phyloP scores from a whole-genome alignment of 805 yeast species.

The Starmerella vitae region DNA sequence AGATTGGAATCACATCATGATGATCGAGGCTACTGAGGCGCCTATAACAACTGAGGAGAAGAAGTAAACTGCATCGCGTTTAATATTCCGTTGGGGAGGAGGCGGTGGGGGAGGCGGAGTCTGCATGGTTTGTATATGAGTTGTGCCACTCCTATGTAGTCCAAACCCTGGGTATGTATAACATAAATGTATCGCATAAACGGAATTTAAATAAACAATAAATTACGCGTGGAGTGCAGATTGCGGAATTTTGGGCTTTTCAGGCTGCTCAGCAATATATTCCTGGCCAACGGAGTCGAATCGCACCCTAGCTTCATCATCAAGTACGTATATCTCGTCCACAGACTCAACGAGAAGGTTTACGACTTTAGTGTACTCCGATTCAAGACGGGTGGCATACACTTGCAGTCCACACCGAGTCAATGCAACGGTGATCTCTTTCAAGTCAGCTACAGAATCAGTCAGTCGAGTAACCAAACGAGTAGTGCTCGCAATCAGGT shows the following conservation, averaged over 20 bases:
- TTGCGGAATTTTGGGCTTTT: conserved; percentile 15
- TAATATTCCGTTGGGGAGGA: conserved; percentile 1
- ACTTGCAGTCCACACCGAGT: conserved; percentile 57
- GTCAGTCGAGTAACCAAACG: conserved; percentile 72
- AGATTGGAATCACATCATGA: conserved; percentile 2
- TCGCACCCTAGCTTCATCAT: conserved; percentile 79
- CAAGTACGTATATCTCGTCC: conserved; percentile 63
- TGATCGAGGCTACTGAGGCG: conserved; percentile 13
- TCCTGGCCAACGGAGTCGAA: conserved; percentile 78
- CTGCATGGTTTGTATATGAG: too few relatives aligned
- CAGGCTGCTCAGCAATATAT: conserved; percentile 40
- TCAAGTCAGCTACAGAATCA: conserved; percentile 61
- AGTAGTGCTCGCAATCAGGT: conserved; percentile 74
- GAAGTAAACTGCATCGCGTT: conserved; percentile 5
- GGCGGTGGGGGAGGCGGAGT: background rate
- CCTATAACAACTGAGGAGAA: conserved; percentile 15
- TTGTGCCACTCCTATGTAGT: too few relatives aligned
- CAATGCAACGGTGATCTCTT: conserved; percentile 58
- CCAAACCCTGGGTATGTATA: too few relatives aligned
- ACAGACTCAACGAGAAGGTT: conserved; percentile 45
- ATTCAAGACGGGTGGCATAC: conserved; percentile 73
- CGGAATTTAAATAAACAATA: too few relatives aligned
- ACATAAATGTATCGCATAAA: too few relatives aligned
- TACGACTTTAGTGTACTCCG: conserved; percentile 45
- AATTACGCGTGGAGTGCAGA: background rate